Evolutionary conservation across 192 early-diverging fungal genomes (phyloP).

Genomic region (Backusella morwellensis): DNA sequence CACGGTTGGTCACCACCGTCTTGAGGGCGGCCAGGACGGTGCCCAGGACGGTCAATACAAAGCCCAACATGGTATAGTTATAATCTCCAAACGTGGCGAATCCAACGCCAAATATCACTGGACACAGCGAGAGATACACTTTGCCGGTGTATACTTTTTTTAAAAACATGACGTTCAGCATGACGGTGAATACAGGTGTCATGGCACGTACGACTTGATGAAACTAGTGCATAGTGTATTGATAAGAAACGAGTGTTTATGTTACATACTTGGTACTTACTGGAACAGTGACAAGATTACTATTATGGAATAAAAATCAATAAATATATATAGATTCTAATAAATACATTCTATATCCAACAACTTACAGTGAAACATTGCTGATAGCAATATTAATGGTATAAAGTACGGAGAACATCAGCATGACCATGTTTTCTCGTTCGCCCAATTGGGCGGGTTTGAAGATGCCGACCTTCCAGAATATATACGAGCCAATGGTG

Average conservation of each 20-base stretch:
- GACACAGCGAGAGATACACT: slow-evolving; percentile 61
- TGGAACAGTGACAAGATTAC: slow-evolving; percentile 38
- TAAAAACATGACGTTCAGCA: slow-evolving; percentile 62
- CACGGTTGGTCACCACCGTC: slow-evolving; percentile 79
- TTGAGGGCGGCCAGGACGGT: slow-evolving; percentile 77
- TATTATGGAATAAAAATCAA: neutral
- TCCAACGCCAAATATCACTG: slow-evolving; percentile 73
- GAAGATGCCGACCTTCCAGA: slow-evolving; percentile 47
- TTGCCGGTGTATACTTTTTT: slow-evolving; percentile 50
- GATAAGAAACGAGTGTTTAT: neutral
- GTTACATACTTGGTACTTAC: slow-evolving; percentile 3
- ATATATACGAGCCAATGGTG: slow-evolving; percentile 60
- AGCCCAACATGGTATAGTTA: slow-evolving; percentile 66
- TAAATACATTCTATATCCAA: neutral
- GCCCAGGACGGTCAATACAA: slow-evolving; percentile 78
- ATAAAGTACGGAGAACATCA: slow-evolving; percentile 82
- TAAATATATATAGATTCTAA: too few species aligned
- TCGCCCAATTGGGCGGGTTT: slow-evolving; percentile 51
- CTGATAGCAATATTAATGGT: slow-evolving; percentile 88
- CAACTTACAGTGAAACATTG: slow-evolving; percentile 77
- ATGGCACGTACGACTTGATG: slow-evolving; percentile 86
- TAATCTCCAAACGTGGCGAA: slow-evolving; percentile 86
- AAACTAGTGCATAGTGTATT: slow-evolving; percentile 35
- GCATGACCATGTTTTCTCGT: slow-evolving; percentile 62
- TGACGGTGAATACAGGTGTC: slow-evolving; percentile 76